Conservation (phyloP, 768 basidiomycete genomes). For the Russula olivacea region DNA sequence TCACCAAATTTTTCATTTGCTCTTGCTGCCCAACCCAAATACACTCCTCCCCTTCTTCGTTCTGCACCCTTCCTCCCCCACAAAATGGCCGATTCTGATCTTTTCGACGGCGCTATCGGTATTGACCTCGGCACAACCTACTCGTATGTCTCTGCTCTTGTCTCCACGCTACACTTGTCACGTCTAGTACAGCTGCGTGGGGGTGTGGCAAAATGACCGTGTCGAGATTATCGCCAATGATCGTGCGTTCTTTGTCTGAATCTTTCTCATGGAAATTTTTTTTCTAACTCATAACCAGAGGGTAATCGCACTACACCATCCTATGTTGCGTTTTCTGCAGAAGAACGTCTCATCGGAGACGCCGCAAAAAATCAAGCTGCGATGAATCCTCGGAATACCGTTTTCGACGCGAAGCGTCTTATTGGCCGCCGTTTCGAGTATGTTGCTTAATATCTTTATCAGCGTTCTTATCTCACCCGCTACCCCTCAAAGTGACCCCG, state of each 20-base stretch:
- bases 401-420: constrained; percentile 98
- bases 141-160: constrained; percentile 51
- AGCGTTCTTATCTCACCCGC: constrained; percentile 11
- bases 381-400: constrained; percentile 99
- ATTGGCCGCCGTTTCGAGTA: constrained; percentile 96
- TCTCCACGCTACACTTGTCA: constrained; percentile 23
- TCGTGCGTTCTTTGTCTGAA: constrained; percentile 49
- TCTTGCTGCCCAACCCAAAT: constrained; percentile 13
- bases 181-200: constrained; percentile 69
- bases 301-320: constrained; percentile 99
- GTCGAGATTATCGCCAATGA: constrained; percentile 99
- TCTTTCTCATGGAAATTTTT: constrained; percentile 6
- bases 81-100: constrained; percentile 56
- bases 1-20: constrained; percentile 5
- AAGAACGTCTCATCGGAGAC: constrained; percentile 98
- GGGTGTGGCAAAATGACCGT: constrained; percentile 99
- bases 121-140: constrained; percentile 98
- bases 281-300: constrained; percentile 45
- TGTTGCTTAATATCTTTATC: constrained; percentile 30
- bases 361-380: constrained; percentile 98
- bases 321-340: constrained; percentile 95
- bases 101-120: constrained; percentile 94
- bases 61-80: constrained; percentile 33
- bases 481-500: constrained; percentile 61
- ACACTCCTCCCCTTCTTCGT: constrained; percentile 25